Percentiles rank a stretch among this genome's conserved stretches.
These are phyloP conservation scores for Nicotiana tomentosiformis DNA, from an alignment of 257 asterid species.

Conservation along the genomic window DNA sequence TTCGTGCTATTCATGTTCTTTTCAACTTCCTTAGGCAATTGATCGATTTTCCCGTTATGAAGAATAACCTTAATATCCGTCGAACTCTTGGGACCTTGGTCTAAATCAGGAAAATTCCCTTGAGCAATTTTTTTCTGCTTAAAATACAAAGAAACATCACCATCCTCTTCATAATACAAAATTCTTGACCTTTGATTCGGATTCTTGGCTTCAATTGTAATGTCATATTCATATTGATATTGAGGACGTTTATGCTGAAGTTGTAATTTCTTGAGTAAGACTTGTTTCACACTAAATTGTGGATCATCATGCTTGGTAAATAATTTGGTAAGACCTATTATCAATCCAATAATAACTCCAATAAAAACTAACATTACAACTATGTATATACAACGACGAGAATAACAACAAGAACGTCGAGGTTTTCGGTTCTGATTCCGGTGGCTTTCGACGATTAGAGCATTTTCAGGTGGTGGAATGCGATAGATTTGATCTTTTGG, in stretches of 20 bases:
- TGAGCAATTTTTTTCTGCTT: background rate
- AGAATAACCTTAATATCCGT: background rate
- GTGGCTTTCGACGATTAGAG: slow-evolving; percentile 15
- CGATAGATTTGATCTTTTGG: slow-evolving; percentile 41
- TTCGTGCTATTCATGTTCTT: background rate
- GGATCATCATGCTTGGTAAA: slow-evolving; percentile 2
- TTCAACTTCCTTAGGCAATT: background rate
- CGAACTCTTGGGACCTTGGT: background rate
- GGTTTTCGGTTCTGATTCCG: background rate
- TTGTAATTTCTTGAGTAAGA: background rate
- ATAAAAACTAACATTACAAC: background rate
- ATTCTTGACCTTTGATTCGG: background rate
- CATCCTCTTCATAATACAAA: background rate
- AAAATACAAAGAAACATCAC: background rate
- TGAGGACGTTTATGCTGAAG: background rate
- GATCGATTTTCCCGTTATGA: background rate
- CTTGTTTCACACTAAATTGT: slow-evolving; percentile 1
- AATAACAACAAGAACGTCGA: slow-evolving; percentile 7
- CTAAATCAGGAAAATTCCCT: background rate
- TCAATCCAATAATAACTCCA: background rate
- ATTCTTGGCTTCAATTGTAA: background rate
- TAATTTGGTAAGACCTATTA: background rate
- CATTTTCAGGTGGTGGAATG: slow-evolving; percentile 35
- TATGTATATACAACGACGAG: slow-evolving; percentile 12
- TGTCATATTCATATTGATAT: background rate